A percentile compares a stretch with the other conserved stretches of the same genome.
phyloP scores from a whole-genome alignment of 805 yeast genomes.

The Cephaloascus fragrans region DNA sequence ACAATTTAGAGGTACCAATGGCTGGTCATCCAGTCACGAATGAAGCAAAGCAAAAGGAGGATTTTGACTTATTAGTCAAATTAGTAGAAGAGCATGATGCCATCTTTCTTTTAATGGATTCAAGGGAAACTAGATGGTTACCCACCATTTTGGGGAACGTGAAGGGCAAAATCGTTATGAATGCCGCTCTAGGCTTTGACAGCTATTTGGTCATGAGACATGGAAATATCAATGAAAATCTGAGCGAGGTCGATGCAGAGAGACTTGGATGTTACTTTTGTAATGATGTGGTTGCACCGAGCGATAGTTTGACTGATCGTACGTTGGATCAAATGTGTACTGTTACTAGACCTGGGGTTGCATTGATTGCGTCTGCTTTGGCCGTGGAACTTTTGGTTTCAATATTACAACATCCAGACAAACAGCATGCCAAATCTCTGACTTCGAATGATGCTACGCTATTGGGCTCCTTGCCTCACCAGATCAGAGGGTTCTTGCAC shows the following conservation, averaged over 20 bases:
- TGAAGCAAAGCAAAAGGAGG: constrained; percentile 36
- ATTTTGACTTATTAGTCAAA: constrained; percentile 40
- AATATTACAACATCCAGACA: constrained; percentile 54
- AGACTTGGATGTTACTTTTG: constrained; percentile 91
- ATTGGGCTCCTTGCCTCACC: constrained; percentile 79
- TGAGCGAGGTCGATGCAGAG: constrained; percentile 4
- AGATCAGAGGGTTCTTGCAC: constrained; percentile 77
- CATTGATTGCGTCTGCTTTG: constrained; percentile 74
- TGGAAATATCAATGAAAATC: constrained; percentile 36
- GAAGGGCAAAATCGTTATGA: constrained; percentile 63
- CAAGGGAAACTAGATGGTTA: constrained; percentile 95
- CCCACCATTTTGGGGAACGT: constrained; percentile 78
- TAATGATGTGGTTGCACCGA: constrained; percentile 91
- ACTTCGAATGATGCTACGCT: constrained; percentile 19
- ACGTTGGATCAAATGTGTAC: constrained; percentile 98
- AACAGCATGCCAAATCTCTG: constrained; percentile 31
- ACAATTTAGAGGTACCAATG: constrained; percentile 80
- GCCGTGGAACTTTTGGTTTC: constrained; percentile 81
- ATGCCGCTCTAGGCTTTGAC: constrained; percentile 94
- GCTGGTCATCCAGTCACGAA: constrained; percentile 79
- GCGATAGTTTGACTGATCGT: constrained; percentile 76
- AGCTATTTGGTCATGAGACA: constrained; percentile 91
- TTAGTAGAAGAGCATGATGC: constrained; percentile 66
- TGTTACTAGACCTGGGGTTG: constrained; percentile 94
- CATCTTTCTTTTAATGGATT: constrained; percentile 78